Base-by-base conservation (phyloP, 768 basidiomycete species). In the Boletus pseudopeckii region DNA sequence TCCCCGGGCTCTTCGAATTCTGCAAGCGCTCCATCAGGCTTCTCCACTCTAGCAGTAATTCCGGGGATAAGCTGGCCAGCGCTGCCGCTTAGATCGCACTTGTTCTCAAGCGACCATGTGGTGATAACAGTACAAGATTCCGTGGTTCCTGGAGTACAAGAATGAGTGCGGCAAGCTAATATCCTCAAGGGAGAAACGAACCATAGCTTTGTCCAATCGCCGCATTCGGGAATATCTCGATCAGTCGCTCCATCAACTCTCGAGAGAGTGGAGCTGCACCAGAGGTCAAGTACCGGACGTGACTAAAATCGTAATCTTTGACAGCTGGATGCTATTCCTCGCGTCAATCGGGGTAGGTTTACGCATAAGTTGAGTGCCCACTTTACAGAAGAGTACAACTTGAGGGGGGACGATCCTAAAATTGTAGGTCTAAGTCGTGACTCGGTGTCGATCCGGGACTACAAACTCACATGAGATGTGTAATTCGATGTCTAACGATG, bases 171-270 rank as follows among this genome's bases (percentile, higher is more conserved):
- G 20, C 4, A 48, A 8, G 11, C 1, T 15, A 37, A 43, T 32
- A 9, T 17, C 20, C 36, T 38, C 13, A 2, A 26, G 22, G 18
- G 15, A 45, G 30, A n/a, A 20, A 59, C 65, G 36, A 52, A 82
- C 83, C 83, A 64, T 84, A 85, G 15, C 76, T 78, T 63, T 85
- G 84, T n/a, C 80, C 82, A n/a, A 85, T 74, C 50, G 71, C 69
- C 1, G 75, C 75, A 15, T 72, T 58, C 0, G 84, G 84, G 33
- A 85, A 76, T 33, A 78, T 56, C 37, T 73, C 64, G 17, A 64
- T 62, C 24, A 83, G 69, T 57, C 74, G 74, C 33, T 72, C 64
- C 56, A 77, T 80, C n/a, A 82, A 61, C 56, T 83, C 79, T 30
- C 66, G 57, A 0, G 81, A 76, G 42, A 85, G 73, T 41, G 85